phyloP scores from a whole-genome alignment of 1,139 yeast genomes.

The Geotrichum siamense region DNA sequence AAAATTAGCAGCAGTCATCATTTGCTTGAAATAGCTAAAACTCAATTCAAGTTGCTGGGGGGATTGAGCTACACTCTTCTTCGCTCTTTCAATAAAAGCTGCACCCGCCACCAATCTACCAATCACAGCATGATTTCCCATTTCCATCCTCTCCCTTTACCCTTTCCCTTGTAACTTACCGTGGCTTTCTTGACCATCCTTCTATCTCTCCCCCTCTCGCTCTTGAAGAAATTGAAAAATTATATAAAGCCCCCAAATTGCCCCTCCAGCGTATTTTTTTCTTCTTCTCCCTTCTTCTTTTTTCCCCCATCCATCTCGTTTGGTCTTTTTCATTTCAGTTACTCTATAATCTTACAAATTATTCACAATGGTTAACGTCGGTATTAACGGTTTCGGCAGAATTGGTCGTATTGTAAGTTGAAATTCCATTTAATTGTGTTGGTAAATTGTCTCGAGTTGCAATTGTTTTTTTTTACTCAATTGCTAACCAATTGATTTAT shows the following conservation, averaged over 20 bases:
- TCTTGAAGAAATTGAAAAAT: background rate
- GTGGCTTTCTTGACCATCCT: background rate
- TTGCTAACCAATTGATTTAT: background rate
- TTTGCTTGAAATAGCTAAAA: no score
- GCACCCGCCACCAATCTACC: no score
- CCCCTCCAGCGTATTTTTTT: constrained; percentile 12
- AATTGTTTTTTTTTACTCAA: background rate
- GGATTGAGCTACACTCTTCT: no score
- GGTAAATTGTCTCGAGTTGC: no score
- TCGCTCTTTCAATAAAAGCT: no score
- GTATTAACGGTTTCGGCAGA: constrained; percentile 89
- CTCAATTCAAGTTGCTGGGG: no score
- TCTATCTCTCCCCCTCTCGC: constrained; percentile 5
- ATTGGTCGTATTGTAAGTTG: constrained; percentile 62
- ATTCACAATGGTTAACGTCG: constrained; percentile 42
- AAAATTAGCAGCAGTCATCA: no score
- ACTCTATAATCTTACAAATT: background rate
- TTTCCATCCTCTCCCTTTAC: no score
- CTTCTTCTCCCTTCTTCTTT: constrained; percentile 5
- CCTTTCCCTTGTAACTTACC: background rate
- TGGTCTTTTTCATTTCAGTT: background rate
- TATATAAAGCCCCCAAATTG: constrained; percentile 13
- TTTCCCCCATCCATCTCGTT: constrained; percentile 3
- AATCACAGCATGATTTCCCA: no score
- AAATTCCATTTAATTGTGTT: background rate